These are phyloP conservation scores for Plasmodium malariae DNA, from an alignment of 169 alveolate species.

Conservation along the genomic window DNA sequence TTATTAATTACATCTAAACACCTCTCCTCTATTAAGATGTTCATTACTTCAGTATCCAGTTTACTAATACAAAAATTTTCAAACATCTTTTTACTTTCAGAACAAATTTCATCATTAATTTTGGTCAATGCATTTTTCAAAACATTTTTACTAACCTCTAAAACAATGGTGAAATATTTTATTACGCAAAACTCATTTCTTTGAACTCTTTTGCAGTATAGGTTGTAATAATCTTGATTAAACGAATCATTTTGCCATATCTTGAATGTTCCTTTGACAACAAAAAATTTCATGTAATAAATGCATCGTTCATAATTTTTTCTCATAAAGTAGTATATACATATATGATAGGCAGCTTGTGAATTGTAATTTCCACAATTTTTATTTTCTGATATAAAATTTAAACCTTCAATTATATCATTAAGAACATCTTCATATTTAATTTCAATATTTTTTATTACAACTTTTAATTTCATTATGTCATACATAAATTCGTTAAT, in stretches of 20 bases:
- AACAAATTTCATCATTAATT: constrained; percentile 17
- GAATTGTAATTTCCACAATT: constrained; percentile 55
- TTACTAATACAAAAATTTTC: neutral
- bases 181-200: constrained; percentile 52
- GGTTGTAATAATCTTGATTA: constrained; percentile 41
- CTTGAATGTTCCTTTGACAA: constrained; percentile 51
- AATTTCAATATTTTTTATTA: constrained; percentile 67
- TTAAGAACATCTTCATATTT: constrained; percentile 63
- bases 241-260: constrained; percentile 50
- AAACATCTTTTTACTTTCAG: constrained; percentile 10
- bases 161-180: constrained; percentile 52
- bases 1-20: neutral
- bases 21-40: constrained; percentile 17
- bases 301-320: constrained; percentile 44
- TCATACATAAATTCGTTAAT: constrained; percentile 22
- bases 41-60: neutral
- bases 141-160: constrained; percentile 54
- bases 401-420: constrained; percentile 71
- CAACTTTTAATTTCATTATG: constrained; percentile 35
- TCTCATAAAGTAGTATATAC: constrained; percentile 61
- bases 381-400: constrained; percentile 61
- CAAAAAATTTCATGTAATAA: constrained; percentile 43
- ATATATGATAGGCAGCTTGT: constrained; percentile 66
- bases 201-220: constrained; percentile 59
- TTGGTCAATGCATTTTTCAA: constrained; percentile 22